phyloP scores from a whole-genome alignment of 2,329 filamentous ascomycete species.

The Hypomyces rosellus region DNA sequence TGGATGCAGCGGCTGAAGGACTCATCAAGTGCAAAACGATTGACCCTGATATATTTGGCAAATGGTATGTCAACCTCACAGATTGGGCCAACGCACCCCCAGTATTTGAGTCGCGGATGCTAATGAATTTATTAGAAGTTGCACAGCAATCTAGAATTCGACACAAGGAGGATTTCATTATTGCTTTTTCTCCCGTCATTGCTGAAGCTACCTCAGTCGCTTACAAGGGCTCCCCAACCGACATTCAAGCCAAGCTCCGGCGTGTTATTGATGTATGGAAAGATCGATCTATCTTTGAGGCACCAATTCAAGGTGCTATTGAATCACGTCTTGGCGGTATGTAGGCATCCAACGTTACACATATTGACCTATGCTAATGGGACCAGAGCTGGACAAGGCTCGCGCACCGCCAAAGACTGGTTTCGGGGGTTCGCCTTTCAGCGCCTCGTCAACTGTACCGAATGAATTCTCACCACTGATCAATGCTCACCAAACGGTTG shows the following conservation, averaged over 20 bases:
- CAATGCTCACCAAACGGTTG: conserved; percentile 64
- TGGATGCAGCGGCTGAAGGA: conserved; percentile 91
- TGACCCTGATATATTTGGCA: conserved; percentile 89
- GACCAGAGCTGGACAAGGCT: conserved; percentile 56
- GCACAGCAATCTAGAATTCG: conserved; percentile 93
- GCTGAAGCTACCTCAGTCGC: conserved; percentile 85
- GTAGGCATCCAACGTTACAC: conserved; percentile 15
- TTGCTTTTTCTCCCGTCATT: conserved; percentile 85
- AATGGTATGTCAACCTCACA: conserved; percentile 58
- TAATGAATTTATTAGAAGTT: conserved; percentile 57
- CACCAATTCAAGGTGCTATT: conserved; percentile 70
- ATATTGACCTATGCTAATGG: conserved; percentile 12
- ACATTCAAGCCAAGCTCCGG: conserved; percentile 81
- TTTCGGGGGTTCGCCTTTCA: conserved; percentile 51
- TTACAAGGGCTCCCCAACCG: conserved; percentile 80
- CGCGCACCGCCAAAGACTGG: conserved; percentile 46
- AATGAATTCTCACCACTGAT: conserved; percentile 72
- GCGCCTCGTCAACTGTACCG: conserved; percentile 57
- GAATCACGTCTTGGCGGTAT: conserved; percentile 74
- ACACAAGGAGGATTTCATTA: conserved; percentile 85
- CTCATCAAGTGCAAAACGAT: conserved; percentile 73
- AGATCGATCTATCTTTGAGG: conserved; percentile 77
- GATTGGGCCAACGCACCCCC: too few relatives aligned
- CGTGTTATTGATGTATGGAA: conserved; percentile 94
- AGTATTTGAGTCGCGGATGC: neutral